Evolutionary conservation across 2,329 filamentous ascomycete species (phyloP).

Genomic region (Pyrenophora tritici-repentis): DNA sequence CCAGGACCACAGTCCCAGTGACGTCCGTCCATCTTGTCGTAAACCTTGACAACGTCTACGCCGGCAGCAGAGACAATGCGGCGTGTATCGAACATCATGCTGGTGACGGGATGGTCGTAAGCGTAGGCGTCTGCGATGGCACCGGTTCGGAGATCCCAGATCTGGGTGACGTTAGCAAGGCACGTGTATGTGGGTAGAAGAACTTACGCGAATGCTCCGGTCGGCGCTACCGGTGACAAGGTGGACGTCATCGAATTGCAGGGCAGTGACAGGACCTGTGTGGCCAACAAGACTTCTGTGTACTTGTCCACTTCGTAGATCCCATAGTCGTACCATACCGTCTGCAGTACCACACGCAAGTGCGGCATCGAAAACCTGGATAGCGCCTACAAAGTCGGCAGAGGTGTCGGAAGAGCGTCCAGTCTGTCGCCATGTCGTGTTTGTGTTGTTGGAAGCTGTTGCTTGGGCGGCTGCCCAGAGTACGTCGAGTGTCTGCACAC

Average conservation of each 20-base stretch:
- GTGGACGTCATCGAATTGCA: slow-evolving; percentile 96
- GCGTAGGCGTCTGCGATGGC: slow-evolving; percentile 95
- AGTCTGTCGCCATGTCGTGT: slow-evolving; percentile 73
- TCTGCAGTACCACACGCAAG: slow-evolving; percentile 96
- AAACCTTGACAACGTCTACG: slow-evolving; percentile 94
- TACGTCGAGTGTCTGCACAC: slow-evolving; percentile 95
- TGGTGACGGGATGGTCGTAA: slow-evolving; percentile 88
- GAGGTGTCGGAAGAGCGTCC: slow-evolving; percentile 67
- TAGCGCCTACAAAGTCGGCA: slow-evolving; percentile 89
- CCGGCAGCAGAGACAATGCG: slow-evolving; percentile 89
- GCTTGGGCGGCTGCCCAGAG: slow-evolving; percentile 97
- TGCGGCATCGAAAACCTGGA: slow-evolving; percentile 95
- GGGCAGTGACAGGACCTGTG: slow-evolving; percentile 88
- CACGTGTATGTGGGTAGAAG: not conserved
- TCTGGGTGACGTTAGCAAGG: slow-evolving; percentile 59
- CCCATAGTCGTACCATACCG: slow-evolving; percentile 96
- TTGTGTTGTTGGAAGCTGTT: slow-evolving; percentile 62
- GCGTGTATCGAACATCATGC: slow-evolving; percentile 95
- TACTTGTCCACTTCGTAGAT: slow-evolving; percentile 95
- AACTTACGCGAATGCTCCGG: slow-evolving; percentile 86
- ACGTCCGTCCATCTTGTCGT: slow-evolving; percentile 92
- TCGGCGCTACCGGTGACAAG: slow-evolving; percentile 92
- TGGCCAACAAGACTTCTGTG: slow-evolving; percentile 94
- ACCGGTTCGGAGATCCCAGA: slow-evolving; percentile 97
- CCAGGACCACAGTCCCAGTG: slow-evolving; percentile 97